Base-by-base conservation (phyloP, 306 rosid genomes). In the Prunus fruticosa region DNA sequence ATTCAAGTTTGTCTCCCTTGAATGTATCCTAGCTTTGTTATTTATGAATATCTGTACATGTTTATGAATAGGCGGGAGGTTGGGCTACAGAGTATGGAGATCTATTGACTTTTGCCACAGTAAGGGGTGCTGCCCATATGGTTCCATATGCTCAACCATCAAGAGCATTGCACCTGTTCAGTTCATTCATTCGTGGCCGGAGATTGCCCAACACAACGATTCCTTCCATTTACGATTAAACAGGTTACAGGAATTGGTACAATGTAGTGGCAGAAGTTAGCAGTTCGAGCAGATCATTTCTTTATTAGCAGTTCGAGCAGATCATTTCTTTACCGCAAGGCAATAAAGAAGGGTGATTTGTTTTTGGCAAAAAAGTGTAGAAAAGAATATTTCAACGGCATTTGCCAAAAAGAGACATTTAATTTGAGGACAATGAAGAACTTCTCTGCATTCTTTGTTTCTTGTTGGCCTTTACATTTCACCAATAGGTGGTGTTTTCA, bases 131-230 rank as follows among this genome's bases (percentile, higher is more conserved):
- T 27, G 87, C 97, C 27, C 98, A 91, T 74, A 94, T 91, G 97
- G 98, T 94, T 12, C 96, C 97, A 2, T 94, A 77, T 75, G 96
- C 93, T 23, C 98, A 91, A 58, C 98, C 97, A 47, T 89, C 98
- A 5, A 87, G 98, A 64, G 81, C 98, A 75, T 62, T 91, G 63
- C 95, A 84, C 81, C 86, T 94, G 8, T 90, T 91, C 86, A 84
- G 83, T 69, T 82, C 94, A 12, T 91, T 94, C 74, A 83, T 94
- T 20, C 71, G 4, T 50, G 89, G 88, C 10, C 78, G 80, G 49
- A 85, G 97, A 64, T 81, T 94, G 80, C 97, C 96, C 38, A 91
- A 85, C 76, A 70, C 90, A 1, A 92, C 96, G 4, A 74, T 4
- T 30, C 79, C 88, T 74, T 74, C 96, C 8, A 82, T 90, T 51